Evolutionary conservation across 768 basidiomycete genomes (phyloP), one percentile per base, ranked within the genome.

Genomic region (Lentinula boryana): DNA sequence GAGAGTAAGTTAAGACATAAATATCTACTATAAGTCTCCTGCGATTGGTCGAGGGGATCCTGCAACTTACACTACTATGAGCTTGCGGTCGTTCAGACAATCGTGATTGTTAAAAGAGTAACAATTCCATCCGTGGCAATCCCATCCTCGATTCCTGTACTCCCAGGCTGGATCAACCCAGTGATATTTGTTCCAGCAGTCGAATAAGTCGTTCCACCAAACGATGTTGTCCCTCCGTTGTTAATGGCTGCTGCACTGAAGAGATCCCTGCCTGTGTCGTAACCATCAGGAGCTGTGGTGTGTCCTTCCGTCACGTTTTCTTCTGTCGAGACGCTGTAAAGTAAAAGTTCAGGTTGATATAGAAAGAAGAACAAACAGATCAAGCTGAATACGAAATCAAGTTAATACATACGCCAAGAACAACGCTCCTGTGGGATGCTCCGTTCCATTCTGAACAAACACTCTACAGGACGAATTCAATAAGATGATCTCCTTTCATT

Each of bases 341-440:
- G 21, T 1, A 36, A 36, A n/a, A 36, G 7, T 18, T 36, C 16
- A 23, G n/a, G 33, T 5, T 13, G 18, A 73, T 64, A 68, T 84
- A 82, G 62, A 79, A 79, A 0, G 79, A 81, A 5, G 70, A 65
- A 0, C 78, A 82, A 69, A 83, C 68, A 56, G 27, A 27, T 27
- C 27, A 27, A 27, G 27, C 27, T 43, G 36, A 38, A 38, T 38
- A 82, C 82, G 3, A 27, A 27, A 18, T 80, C 71, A 33, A 18
- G 32, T 44, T 23, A 35, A 1, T 1, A 71, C 82, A 64, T 67
- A 85, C 83, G 82, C 84, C 16, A 85, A 73, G 69, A 89, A 90
- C 35, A 87, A 68, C 3, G 85, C 86, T 6, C 77, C 77, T 18
- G 73, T 76, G 60, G 78, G 66, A 7, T 76, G 78, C 16, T 32